A percentile compares a stretch with the other conserved stretches of the same genome.
These are phyloP conservation scores for Phaeosphaeriaceae sp. DNA, from an alignment of 2,329 filamentous ascomycete genomes.

Conservation along the genomic window DNA sequence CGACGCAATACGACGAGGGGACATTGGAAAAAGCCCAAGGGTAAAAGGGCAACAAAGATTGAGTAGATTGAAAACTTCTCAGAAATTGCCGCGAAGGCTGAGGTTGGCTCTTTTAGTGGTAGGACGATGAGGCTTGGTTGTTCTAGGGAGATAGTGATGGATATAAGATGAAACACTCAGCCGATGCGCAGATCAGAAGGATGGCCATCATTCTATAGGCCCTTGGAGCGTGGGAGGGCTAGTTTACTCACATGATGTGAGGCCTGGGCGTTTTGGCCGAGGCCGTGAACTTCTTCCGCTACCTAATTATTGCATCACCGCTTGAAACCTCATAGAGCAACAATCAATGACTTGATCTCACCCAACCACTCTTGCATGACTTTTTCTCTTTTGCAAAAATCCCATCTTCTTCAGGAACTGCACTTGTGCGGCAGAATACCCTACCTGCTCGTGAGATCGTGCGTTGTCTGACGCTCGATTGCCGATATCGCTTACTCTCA, in stretches of 20 bases:
- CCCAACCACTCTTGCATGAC: neutral
- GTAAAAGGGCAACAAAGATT: neutral
- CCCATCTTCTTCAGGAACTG: neutral
- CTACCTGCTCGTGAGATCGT: neutral
- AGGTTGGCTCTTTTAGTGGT: neutral
- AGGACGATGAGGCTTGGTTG: neutral
- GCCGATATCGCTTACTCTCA: slow-evolving; percentile 4
- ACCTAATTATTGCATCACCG: neutral
- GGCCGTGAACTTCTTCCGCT: neutral
- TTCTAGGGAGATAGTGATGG: too few relatives aligned
- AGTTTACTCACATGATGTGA: too few relatives aligned
- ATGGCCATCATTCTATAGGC: too few relatives aligned
- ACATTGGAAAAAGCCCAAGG: neutral
- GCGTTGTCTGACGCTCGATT: neutral
- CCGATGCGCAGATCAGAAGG: too few relatives aligned
- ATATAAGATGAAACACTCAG: too few relatives aligned
- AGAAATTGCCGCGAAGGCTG: neutral
- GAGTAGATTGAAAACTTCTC: neutral
- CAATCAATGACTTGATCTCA: neutral
- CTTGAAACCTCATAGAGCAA: neutral
- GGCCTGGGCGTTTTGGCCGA: too few relatives aligned
- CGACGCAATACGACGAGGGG: neutral
- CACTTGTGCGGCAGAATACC: neutral
- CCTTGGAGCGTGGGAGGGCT: too few relatives aligned
- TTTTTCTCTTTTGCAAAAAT: too few relatives aligned